Percentiles rank a stretch among this genome's conserved stretches.
Evolutionary conservation across 2,329 filamentous ascomycete species (phyloP).

Genomic region (Fusarium algeriense): DNA sequence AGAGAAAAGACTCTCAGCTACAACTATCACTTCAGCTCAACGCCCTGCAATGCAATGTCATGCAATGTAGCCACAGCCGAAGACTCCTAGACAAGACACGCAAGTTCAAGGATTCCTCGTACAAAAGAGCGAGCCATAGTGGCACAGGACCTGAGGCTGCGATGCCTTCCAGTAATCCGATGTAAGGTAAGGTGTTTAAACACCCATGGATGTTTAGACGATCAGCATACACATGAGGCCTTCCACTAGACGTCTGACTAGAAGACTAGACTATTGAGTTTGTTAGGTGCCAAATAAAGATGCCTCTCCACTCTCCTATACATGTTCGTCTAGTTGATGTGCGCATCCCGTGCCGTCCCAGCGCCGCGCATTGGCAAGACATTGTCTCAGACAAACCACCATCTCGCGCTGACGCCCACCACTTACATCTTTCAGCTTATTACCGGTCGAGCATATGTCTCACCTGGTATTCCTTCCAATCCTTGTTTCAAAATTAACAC

Average conservation of each 20-base stretch:
- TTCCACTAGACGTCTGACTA: conserved; percentile 10
- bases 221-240: conserved; percentile 28
- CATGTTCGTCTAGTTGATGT: not conserved
- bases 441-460: conserved; percentile 24
- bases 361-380: conserved; percentile 40
- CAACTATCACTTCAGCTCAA: conserved; percentile 12
- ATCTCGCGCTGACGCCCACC: conserved; percentile 14
- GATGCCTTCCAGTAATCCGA: not conserved
- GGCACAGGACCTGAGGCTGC: not conserved
- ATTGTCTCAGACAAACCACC: conserved; percentile 43
- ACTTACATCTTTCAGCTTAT: conserved; percentile 16
- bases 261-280: not conserved
- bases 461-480: conserved; percentile 21
- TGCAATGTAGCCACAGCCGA: conserved; percentile 19
- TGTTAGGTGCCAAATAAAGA: not conserved
- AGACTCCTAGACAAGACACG: conserved; percentile 14
- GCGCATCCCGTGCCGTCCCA: conserved; percentile 39
- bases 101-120: conserved; percentile 21
- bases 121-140: conserved; percentile 9
- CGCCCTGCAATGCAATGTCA: conserved; percentile 7
- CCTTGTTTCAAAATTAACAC: conserved; percentile 22
- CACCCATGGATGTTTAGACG: conserved; percentile 1
- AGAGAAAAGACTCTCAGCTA: not conserved
- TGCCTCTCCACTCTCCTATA: not conserved
- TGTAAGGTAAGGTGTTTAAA: not conserved